A percentile compares a stretch with the other conserved stretches of the same genome.
Evolutionary conservation across 1,139 yeast species (phyloP).

Genomic region (Lodderomyces margitis): DNA sequence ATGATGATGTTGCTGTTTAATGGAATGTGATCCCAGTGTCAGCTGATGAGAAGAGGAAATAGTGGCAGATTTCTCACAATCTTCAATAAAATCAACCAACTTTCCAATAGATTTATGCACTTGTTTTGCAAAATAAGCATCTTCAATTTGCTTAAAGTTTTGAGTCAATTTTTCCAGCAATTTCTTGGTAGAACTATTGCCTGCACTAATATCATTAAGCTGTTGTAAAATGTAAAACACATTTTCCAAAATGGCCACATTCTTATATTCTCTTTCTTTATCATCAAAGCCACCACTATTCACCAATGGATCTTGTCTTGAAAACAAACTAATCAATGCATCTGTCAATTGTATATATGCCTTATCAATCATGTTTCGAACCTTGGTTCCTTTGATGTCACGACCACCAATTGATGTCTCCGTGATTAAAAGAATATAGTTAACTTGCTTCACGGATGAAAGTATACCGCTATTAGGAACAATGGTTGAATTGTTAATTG

Average conservation of each 20-base stretch:
- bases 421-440: slow-evolving; percentile 32
- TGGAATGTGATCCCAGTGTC: background rate
- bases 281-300: slow-evolving; percentile 51
- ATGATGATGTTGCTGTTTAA: background rate
- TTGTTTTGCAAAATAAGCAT: slow-evolving; percentile 47
- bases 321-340: slow-evolving; percentile 36
- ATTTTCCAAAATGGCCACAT: slow-evolving; percentile 63
- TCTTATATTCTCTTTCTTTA: slow-evolving; percentile 56
- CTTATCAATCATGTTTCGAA: slow-evolving; percentile 37
- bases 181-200: slow-evolving; percentile 19
- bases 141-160: slow-evolving; percentile 49
- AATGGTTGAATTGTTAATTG: slow-evolving; percentile 50
- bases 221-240: slow-evolving; percentile 58
- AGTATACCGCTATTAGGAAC: slow-evolving; percentile 43
- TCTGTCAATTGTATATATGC: slow-evolving; percentile 41
- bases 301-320: slow-evolving; percentile 43
- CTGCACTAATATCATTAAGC: slow-evolving; percentile 26
- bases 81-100: slow-evolving; percentile 58
- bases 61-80: background rate
- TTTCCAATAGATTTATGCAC: slow-evolving; percentile 53
- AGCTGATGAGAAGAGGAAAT: background rate
- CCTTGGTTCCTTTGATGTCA: slow-evolving; percentile 22
- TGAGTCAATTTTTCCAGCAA: slow-evolving; percentile 44
- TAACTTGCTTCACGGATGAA: slow-evolving; percentile 34
- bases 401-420: slow-evolving; percentile 33